Conservation (phyloP, 2,329 filamentous ascomycete species). For the Scytalidium lignicola region DNA sequence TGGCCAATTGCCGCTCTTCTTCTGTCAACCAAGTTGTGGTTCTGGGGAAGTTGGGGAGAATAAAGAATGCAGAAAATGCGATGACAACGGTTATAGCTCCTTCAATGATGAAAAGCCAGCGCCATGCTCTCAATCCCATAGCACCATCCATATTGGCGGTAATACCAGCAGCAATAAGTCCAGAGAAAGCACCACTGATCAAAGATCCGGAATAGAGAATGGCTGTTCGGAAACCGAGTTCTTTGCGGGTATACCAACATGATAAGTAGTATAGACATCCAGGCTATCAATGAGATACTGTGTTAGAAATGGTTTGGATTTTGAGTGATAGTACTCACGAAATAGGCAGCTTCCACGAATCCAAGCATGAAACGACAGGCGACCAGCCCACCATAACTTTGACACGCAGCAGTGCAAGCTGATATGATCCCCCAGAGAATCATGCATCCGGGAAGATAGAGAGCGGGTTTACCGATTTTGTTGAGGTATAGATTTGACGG, state of each 20-base stretch:
- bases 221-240: conserved; percentile 60
- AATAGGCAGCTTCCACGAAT: conserved; percentile 51
- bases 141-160: conserved; percentile 57
- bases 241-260: conserved; percentile 66
- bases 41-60: conserved; percentile 64
- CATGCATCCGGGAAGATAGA: conserved; percentile 47
- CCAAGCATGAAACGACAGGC: conserved; percentile 45
- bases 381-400: conserved; percentile 41
- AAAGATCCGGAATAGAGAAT: conserved; percentile 64
- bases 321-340: conserved; percentile 28
- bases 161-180: conserved; percentile 60
- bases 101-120: conserved; percentile 67
- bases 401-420: conserved; percentile 41
- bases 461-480: conserved; percentile 41
- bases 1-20: conserved; percentile 51
- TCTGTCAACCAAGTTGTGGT: conserved; percentile 52
- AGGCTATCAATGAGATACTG: conserved; percentile 30
- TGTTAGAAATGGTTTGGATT: no score
- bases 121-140: conserved; percentile 55
- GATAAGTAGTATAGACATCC: conserved; percentile 59
- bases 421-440: conserved; percentile 45
- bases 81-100: conserved; percentile 59
- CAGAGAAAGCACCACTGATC: conserved; percentile 68
- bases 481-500: conserved; percentile 45
- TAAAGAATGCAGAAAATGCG: conserved; percentile 49